A percentile compares a stretch with the other conserved stretches of the same genome.
Conservation (phyloP, 176 grass and related monocot species). For the Raddia distichophylla region DNA sequence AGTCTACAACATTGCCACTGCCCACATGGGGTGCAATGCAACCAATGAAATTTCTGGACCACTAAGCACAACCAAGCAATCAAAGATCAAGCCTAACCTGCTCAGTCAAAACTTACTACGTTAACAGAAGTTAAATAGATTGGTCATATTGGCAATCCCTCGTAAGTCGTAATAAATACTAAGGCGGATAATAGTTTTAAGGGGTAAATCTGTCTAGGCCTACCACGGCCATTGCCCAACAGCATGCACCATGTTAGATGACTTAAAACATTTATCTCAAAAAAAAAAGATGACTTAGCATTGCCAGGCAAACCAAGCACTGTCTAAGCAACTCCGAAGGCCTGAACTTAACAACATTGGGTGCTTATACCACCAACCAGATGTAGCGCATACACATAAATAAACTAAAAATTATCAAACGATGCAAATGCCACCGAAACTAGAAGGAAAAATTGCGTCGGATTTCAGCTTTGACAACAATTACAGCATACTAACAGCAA, state of each 20-base stretch:
- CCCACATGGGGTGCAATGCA: not conserved
- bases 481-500: not conserved
- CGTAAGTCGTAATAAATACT: not conserved
- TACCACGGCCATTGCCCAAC: not conserved
- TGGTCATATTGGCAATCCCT: not conserved
- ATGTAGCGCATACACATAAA: not conserved
- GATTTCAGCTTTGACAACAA: not conserved
- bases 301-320: not conserved
- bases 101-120: not conserved
- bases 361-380: too few species aligned
- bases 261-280: not conserved
- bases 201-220: not conserved
- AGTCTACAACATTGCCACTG: not conserved
- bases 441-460: not conserved
- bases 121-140: not conserved
- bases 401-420: not conserved
- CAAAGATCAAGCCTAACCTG: not conserved
- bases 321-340: not conserved
- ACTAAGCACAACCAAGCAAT: not conserved
- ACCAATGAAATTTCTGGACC: not conserved
- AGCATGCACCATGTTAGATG: not conserved
- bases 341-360: not conserved
- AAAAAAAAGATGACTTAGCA: not conserved
- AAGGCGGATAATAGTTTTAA: not conserved
- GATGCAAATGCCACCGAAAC: not conserved